Percentiles rank a stretch among this genome's conserved stretches.
Evolutionary conservation across 2,329 filamentous ascomycete species (phyloP).

Genomic region (Chaetomium globosum): DNA sequence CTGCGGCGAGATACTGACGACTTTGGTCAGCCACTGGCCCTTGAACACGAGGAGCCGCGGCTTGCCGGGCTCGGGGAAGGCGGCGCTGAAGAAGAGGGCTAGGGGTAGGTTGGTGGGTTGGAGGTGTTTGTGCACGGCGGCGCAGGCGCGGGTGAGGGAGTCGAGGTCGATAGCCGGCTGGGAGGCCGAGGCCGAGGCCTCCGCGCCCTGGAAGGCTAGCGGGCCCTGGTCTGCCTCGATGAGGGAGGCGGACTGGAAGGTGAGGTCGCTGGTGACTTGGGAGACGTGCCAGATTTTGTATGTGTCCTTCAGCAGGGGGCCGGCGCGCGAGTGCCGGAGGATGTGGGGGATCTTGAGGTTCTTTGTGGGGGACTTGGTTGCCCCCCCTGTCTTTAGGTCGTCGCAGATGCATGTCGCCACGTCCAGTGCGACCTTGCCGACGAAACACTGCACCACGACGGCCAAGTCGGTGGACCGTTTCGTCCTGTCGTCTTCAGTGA

Average conservation of each 20-base stretch:
- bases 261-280: background rate
- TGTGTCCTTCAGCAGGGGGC: conserved; percentile 1
- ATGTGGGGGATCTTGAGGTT: conserved; percentile 6
- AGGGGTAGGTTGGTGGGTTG: background rate
- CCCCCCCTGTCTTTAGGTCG: background rate
- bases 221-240: conserved; percentile 5
- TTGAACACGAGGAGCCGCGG: conserved; percentile 8
- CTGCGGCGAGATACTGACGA: conserved; percentile 5
- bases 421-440: conserved; percentile 6
- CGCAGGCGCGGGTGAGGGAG: conserved; percentile 2
- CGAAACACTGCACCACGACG: conserved; percentile 9
- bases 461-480: conserved; percentile 5
- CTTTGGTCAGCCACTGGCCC: conserved; percentile 5
- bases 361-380: background rate
- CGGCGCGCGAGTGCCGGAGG: conserved; percentile 9
- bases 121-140: background rate
- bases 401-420: background rate
- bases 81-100: conserved; percentile 9
- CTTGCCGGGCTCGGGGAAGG: conserved; percentile 5
- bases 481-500: conserved; percentile 4
- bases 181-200: background rate
- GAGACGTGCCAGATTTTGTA: conserved; percentile 8
- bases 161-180: background rate
- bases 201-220: background rate
- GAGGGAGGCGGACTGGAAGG: conserved; percentile 1